Evolutionary conservation across 495 filamentous ascomycete genomes (phyloP).

Genomic region (Neurospora hispaniola): DNA sequence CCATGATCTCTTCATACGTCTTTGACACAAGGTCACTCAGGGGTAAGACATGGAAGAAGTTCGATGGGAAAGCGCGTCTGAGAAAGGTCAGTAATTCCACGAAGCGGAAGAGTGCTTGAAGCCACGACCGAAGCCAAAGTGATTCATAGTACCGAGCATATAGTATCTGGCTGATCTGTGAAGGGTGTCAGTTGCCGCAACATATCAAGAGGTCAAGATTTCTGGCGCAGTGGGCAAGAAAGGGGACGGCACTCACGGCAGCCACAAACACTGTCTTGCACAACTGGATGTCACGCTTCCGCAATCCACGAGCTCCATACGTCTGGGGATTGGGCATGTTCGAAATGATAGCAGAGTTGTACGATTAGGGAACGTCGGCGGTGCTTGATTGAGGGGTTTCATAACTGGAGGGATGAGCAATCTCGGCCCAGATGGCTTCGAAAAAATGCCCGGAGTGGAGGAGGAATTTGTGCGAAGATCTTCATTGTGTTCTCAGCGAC

Average conservation of each 20-base stretch:
- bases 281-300: constrained; percentile 9
- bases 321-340: background rate
- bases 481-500: background rate
- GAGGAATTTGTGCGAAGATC: background rate
- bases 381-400: background rate
- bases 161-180: constrained; percentile 16
- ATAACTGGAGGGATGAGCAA: background rate
- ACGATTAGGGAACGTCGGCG: background rate
- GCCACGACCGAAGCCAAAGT: background rate
- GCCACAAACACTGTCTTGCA: constrained; percentile 15
- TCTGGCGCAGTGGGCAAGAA: background rate
- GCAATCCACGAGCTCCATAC: background rate
- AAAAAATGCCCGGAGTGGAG: background rate
- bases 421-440: background rate
- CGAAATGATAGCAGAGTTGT: background rate
- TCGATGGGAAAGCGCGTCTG: constrained; percentile 12
- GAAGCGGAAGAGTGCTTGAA: background rate
- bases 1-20: constrained; percentile 12
- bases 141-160: constrained; percentile 11
- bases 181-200: background rate
- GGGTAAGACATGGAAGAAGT: constrained; percentile 13
- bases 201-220: background rate
- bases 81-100: background rate
- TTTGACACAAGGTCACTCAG: background rate
- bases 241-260: constrained; percentile 6